Evolutionary conservation across 202 grass and related monocot species (phyloP), one percentile per base, ranked within the genome.

Genomic region (Setaria italica): DNA sequence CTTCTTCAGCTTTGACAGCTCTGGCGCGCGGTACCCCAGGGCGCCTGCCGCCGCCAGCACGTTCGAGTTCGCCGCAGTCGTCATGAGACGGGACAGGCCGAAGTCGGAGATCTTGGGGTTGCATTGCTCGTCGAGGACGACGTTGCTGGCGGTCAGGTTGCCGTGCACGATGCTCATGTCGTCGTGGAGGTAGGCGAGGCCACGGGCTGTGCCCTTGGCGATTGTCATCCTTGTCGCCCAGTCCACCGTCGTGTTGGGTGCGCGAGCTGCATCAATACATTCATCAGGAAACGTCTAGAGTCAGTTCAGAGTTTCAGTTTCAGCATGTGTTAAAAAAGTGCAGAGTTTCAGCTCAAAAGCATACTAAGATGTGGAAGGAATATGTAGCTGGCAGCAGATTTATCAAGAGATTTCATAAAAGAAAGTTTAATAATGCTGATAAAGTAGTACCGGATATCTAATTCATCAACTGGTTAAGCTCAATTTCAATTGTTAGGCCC

Each of bases 1-100:
- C 69, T 96, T 96, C 87, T 96, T 93, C n/a, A 93, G 87, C 82
- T 93, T 96, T 7, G 89, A 96, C 58, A 93, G 90, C 85, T 96
- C 94, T 0, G 94, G 94, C 3, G 91, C 94, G 10, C 89, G 91
- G 74, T 96, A 96, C 1, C 91, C 91, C 5, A 96, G 62, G 6
- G 89, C 89, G 64, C 84, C 81, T 0, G 86, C 87, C 1, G 91
- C 88, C 14, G 91, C 91, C 2, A 96, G 86, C 39, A 87, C 91
- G 30, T 76, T 91, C 29, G 91, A 96, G 87, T 88, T 90, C 0
- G 92, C 92, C 0, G 90, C 82, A 0, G 90, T 49, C 7, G 90
- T 92, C 90, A 95, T 92, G 15, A 95, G 87, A 8, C 89, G 89
- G 9, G 92, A 88, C 68, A 94, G 86, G 48, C 88, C 86, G 4